phyloP scores from a whole-genome alignment of 2,329 filamentous ascomycete genomes.

The Fusarium sp. region DNA sequence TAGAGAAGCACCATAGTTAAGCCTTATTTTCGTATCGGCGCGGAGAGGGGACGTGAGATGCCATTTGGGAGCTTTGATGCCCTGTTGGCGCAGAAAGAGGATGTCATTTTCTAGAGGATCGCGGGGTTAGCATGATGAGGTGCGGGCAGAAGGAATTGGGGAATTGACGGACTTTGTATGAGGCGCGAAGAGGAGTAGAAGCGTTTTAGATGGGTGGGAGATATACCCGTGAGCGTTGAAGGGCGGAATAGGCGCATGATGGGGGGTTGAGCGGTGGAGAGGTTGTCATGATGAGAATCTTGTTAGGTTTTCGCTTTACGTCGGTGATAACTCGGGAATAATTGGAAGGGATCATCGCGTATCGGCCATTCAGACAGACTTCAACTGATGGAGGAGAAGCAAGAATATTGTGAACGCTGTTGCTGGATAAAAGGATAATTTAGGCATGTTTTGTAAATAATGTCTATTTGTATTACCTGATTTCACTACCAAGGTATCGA shows the following conservation, averaged over 20 bases:
- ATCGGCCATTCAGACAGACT: neutral
- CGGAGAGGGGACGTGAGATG: conserved; percentile 55
- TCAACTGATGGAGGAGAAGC: neutral
- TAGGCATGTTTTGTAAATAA: neutral
- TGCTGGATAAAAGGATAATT: neutral
- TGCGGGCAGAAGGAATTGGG: neutral
- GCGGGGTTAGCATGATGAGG: conserved; percentile 28
- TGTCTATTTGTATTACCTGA: conserved; percentile 32
- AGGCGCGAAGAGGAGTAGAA: conserved; percentile 47
- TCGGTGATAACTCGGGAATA: conserved; percentile 45
- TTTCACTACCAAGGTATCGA: conserved; percentile 17
- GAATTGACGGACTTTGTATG: conserved; percentile 44
- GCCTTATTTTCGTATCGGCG: conserved; percentile 48
- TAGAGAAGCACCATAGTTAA: conserved; percentile 61
- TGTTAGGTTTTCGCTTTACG: conserved; percentile 35
- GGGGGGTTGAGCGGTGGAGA: neutral
- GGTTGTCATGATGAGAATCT: conserved; percentile 35
- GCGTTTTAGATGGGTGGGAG: conserved; percentile 2
- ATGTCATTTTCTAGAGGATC: conserved; percentile 54
- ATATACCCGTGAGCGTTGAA: conserved; percentile 4
- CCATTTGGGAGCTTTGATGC: conserved; percentile 53
- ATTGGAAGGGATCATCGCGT: neutral
- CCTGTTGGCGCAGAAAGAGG: conserved; percentile 56
- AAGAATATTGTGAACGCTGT: neutral
- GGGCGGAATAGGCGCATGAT: conserved; percentile 33